These are phyloP conservation scores for Talaromyces liani DNA, from an alignment of 495 filamentous ascomycete genomes.

Conservation along the genomic window DNA sequence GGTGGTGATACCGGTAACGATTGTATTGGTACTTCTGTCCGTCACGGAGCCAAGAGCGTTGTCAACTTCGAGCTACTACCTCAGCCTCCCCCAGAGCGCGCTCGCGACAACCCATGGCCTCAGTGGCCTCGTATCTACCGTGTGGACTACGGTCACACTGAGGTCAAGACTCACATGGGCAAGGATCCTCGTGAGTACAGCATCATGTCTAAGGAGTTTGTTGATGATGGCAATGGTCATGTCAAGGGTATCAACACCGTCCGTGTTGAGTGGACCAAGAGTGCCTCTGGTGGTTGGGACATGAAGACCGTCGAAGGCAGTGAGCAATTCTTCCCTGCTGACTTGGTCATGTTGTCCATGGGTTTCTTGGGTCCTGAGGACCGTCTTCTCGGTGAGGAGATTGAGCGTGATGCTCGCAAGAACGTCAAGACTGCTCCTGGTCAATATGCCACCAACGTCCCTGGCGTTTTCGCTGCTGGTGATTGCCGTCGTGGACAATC, in stretches of 20 bases:
- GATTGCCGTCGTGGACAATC: constrained; percentile 96
- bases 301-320: constrained; percentile 97
- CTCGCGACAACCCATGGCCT: constrained; percentile 96
- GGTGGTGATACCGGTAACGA: constrained; percentile 99
- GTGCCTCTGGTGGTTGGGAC: constrained; percentile 87
- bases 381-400: constrained; percentile 72
- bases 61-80: constrained; percentile 97
- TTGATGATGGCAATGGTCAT: constrained; percentile 79
- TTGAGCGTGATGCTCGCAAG: constrained; percentile 91
- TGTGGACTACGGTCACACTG: constrained; percentile 93
- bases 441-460: constrained; percentile 79
- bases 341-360: constrained; percentile 95
- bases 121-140: constrained; percentile 99
- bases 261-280: constrained; percentile 95
- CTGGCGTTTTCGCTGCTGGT: constrained; percentile 90
- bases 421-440: constrained; percentile 96
- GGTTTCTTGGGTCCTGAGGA: constrained; percentile 97
- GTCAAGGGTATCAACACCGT: constrained; percentile 98
- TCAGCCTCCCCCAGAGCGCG: constrained; percentile 88
- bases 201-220: constrained; percentile 98
- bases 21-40: constrained; percentile 97
- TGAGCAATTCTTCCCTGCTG: constrained; percentile 95
- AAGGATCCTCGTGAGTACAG: constrained; percentile 97
- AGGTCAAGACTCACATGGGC: constrained; percentile 96
- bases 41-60: constrained; percentile 93